Evolutionary conservation across 345 rosid species (phyloP).

Genomic region (Carallia brachiata): DNA sequence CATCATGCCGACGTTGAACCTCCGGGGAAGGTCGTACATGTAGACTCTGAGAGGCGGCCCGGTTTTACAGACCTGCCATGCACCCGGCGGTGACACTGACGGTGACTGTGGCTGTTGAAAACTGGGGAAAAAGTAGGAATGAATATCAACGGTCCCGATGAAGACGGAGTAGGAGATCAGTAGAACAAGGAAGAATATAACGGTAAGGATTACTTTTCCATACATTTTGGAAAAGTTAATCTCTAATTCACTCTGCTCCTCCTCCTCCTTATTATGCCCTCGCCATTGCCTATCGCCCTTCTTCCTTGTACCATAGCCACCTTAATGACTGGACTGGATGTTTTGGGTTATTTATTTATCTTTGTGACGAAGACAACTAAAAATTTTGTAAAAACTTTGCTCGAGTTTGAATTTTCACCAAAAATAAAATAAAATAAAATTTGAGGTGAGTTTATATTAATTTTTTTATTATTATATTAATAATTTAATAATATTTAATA

Average conservation of each 20-base stretch:
- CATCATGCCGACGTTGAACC: conserved; percentile 80
- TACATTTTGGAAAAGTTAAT: conserved; percentile 30
- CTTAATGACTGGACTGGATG: too few species aligned
- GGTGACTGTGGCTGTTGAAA: conserved; percentile 25
- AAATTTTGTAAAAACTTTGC: too few species aligned
- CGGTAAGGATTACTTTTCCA: conserved; percentile 39
- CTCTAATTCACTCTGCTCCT: background rate
- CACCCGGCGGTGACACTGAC: conserved; percentile 17
- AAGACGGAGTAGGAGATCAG: conserved; percentile 46
- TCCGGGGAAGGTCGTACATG: conserved; percentile 93
- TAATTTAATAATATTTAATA: too few species aligned
- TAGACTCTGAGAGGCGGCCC: conserved; percentile 55
- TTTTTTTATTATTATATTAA: too few species aligned
- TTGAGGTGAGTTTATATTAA: too few species aligned
- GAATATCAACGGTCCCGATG: conserved; percentile 54
- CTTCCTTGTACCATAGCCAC: too few species aligned
- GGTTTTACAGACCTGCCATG: conserved; percentile 22
- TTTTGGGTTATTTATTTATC: too few species aligned
- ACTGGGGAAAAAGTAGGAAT: conserved; percentile 59
- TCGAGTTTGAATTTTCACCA: too few species aligned
- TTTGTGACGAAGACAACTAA: too few species aligned
- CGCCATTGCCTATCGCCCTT: conserved; percentile 11
- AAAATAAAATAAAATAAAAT: too few species aligned
- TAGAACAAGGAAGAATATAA: conserved; percentile 38
- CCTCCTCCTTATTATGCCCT: background rate